Percentiles rank a stretch among this genome's conserved stretches.
phyloP scores from a whole-genome alignment of 345 rosid species.

The Pelargonium nanum region DNA sequence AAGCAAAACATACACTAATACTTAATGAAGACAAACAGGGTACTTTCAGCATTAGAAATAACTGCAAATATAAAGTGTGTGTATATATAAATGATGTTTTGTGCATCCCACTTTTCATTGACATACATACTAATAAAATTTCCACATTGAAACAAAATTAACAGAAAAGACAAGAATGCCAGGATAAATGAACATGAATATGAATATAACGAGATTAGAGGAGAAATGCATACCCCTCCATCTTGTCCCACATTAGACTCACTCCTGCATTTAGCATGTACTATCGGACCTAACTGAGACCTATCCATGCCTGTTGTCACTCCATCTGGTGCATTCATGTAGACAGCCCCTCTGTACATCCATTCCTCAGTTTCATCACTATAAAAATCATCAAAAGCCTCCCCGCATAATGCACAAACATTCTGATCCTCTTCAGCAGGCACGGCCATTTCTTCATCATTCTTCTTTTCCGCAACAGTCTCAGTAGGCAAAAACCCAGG shows the following conservation, averaged over 20 bases:
- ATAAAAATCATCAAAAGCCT: slow-evolving; percentile 87
- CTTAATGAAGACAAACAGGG: too few species aligned
- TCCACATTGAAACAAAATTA: neutral
- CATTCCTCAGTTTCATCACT: slow-evolving; percentile 97
- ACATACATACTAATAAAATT: neutral
- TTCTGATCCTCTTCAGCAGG: slow-evolving; percentile 97
- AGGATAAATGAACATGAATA: neutral
- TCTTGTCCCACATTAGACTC: slow-evolving; percentile 48
- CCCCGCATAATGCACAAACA: slow-evolving; percentile 91
- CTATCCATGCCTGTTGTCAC: slow-evolving; percentile 52
- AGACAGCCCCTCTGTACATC: slow-evolving; percentile 98
- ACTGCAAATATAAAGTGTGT: too few species aligned
- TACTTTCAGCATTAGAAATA: too few species aligned
- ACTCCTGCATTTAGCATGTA: slow-evolving; percentile 95
- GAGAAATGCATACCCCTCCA: slow-evolving; percentile 45
- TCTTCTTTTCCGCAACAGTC: slow-evolving; percentile 60
- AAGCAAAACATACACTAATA: too few species aligned
- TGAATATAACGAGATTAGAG: slow-evolving; percentile 4
- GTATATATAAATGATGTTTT: neutral
- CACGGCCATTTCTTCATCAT: slow-evolving; percentile 89
- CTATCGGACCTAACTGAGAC: slow-evolving; percentile 86
- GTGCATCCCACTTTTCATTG: neutral
- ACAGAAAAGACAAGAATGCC: neutral
- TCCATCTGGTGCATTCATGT: slow-evolving; percentile 76
- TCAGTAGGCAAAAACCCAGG: slow-evolving; percentile 85